Base-by-base conservation (phyloP, 108 stramenopile species). In the Cafeteria roenbergensis region DNA sequence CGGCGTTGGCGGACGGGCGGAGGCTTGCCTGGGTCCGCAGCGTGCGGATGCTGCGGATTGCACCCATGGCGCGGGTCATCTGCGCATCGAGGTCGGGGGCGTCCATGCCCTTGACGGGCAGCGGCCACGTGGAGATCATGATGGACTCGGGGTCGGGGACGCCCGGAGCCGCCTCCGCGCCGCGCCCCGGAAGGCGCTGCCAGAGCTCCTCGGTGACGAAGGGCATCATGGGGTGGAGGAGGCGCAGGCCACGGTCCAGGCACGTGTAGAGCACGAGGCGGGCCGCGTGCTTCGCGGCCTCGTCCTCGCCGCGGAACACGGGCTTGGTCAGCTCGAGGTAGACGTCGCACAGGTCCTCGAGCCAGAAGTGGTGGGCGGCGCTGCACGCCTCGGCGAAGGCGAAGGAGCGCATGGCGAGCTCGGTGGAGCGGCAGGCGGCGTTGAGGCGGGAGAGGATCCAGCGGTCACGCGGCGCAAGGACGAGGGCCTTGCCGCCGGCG, bases 151-250 rank as follows among this genome's bases (percentile, higher is more conserved):
- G 69, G 61, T 93, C 93, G 42, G 68, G 63, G 27, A 78, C 75
- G 55, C 90, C 91, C 36, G 17, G 17, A 25, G 9, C 22, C 59
- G 20, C 9, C 34, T 91, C 75, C 27, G 83, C 87, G n/a, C 91
- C 90, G 42, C 93, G 85, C 36, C 90, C 90, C 52, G 97, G 97
- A n/a, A 99, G 82, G 57, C 97, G 84, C 73, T 99, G 97, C 97
- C 97, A 99, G 22, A 99, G 81, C 77, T 99, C 97, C 77, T 99
- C 97, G 9, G 94, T 96, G 26, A 99, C 90, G 76, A 92, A 99
- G 50, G 97, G 97, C 91, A 96, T 96, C 86, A 96, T 86, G 12
- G 93, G 93, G 78, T 99, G 97, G 51, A 93, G 80, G 61, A 94
- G 77, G 64, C 93, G 87, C 55, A 99, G 71, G 31, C 87, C 91